Evolutionary conservation across 495 filamentous ascomycete species (phyloP).

Genomic region (Penicillium lagena): DNA sequence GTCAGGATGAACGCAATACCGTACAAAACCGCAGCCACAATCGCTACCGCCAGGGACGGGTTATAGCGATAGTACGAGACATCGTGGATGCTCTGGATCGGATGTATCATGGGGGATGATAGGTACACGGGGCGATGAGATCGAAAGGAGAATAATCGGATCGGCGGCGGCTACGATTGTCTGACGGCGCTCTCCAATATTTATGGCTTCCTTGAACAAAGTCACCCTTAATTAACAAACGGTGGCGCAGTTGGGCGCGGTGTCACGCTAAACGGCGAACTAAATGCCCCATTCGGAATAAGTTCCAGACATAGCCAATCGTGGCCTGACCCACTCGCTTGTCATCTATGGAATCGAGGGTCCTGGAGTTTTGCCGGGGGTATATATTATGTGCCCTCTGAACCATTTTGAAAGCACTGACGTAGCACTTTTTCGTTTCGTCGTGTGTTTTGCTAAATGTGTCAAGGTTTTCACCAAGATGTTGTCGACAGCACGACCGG

Average conservation of each 20-base stretch:
- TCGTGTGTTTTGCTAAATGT: background rate
- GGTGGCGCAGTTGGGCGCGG: background rate
- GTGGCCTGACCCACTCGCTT: too few relatives aligned
- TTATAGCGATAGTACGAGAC: conserved; percentile 37
- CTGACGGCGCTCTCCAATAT: background rate
- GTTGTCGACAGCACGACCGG: conserved; percentile 13
- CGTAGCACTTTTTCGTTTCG: too few relatives aligned
- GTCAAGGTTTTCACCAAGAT: conserved; percentile 4
- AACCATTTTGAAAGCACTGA: too few relatives aligned
- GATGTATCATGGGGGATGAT: too few relatives aligned
- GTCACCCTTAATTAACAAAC: background rate
- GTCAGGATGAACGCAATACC: conserved; percentile 26
- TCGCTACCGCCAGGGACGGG: conserved; percentile 40
- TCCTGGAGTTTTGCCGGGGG: too few relatives aligned
- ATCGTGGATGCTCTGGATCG: background rate
- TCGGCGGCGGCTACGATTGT: background rate
- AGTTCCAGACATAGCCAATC: too few relatives aligned
- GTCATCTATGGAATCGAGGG: too few relatives aligned
- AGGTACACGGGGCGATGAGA: too few relatives aligned
- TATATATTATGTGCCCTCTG: too few relatives aligned
- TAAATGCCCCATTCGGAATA: conserved; percentile 1
- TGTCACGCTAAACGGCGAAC: background rate
- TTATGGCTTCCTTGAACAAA: conserved; percentile 19
- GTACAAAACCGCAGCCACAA: conserved; percentile 46
- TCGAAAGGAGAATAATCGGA: background rate